Conservation (phyloP, 164 flowering plant species). For the Stephania yunnanensis region DNA sequence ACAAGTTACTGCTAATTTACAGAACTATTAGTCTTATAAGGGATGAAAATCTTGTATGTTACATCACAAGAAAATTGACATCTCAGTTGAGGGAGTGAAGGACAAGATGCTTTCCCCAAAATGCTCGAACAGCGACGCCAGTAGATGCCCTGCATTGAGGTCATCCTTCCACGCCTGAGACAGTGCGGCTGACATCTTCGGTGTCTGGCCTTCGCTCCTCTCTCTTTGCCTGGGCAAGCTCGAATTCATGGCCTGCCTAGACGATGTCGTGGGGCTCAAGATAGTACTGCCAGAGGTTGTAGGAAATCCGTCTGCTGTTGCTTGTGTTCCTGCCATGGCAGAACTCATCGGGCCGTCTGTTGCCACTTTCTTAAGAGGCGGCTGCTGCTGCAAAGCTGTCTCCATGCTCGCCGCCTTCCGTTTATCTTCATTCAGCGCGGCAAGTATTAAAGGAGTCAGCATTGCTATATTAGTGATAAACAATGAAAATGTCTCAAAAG, state of each 20-base stretch:
- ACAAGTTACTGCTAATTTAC: slow-evolving; percentile 2
- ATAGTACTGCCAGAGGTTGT: slow-evolving; percentile 29
- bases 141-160: slow-evolving; percentile 46
- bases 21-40: background rate
- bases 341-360: slow-evolving; percentile 39
- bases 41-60: background rate
- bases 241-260: slow-evolving; percentile 31
- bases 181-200: slow-evolving; percentile 35
- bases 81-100: slow-evolving; percentile 56
- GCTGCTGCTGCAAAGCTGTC: slow-evolving; percentile 59
- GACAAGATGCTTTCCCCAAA: slow-evolving; percentile 72
- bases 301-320: slow-evolving; percentile 40
- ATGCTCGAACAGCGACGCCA: slow-evolving; percentile 46
- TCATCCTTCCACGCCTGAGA: slow-evolving; percentile 77
- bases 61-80: slow-evolving; percentile 55
- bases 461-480: too few species aligned
- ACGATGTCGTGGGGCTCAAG: slow-evolving; percentile 30
- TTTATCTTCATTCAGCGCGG: slow-evolving; percentile 37
- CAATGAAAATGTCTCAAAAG: too few species aligned
- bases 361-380: slow-evolving; percentile 57
- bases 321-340: slow-evolving; percentile 22
- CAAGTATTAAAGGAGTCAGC: too few species aligned
- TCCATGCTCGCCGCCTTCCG: slow-evolving; percentile 69
- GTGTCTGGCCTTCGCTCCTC: slow-evolving; percentile 21
- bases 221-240: slow-evolving; percentile 35